Conservation (phyloP, 1,139 yeast species). For the Ogataea hybrid region DNA sequence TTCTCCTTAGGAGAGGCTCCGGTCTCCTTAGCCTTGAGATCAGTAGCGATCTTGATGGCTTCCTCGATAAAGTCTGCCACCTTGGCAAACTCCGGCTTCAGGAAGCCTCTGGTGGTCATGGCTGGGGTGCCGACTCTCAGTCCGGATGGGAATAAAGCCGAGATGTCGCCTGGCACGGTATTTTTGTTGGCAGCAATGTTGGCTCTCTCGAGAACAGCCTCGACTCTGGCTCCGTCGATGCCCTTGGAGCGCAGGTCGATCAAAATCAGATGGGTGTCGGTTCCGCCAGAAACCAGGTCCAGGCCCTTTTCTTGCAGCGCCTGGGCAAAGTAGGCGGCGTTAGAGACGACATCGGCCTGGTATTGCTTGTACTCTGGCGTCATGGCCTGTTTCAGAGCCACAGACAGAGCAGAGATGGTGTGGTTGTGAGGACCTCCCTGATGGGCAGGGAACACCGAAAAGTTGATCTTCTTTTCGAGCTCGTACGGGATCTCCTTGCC, state of each 20-base stretch:
- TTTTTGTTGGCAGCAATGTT: constrained; percentile 96
- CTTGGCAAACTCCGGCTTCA: constrained; percentile 69
- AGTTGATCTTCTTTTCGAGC: constrained; percentile 85
- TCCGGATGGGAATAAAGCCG: constrained; percentile 94
- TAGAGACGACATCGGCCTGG: constrained; percentile 77
- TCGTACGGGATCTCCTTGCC: constrained; percentile 88
- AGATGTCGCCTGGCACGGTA: constrained; percentile 94
- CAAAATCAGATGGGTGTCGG: constrained; percentile 91
- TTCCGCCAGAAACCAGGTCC: constrained; percentile 84
- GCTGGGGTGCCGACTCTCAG: constrained; percentile 97
- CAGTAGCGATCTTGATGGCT: constrained; percentile 68
- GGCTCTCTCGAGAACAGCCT: constrained; percentile 82
- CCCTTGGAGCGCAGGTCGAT: constrained; percentile 80
- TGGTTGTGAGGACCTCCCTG: constrained; percentile 99
- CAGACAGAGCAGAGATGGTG: constrained; percentile 93
- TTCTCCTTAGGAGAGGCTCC: constrained; percentile 64
- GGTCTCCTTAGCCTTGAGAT: constrained; percentile 57
- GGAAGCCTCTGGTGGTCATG: constrained; percentile 95
- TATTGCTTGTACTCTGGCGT: constrained; percentile 84
- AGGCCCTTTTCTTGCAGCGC: constrained; percentile 69
- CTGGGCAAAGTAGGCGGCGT: constrained; percentile 74
- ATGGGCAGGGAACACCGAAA: constrained; percentile 97
- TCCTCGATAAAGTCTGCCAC: constrained; percentile 76
- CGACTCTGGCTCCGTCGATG: constrained; percentile 95
- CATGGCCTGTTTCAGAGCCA: constrained; percentile 86